Percentiles rank a stretch among this genome's conserved stretches.
phyloP scores from a whole-genome alignment of 164 flowering plant species.

The Vitis rupestris region DNA sequence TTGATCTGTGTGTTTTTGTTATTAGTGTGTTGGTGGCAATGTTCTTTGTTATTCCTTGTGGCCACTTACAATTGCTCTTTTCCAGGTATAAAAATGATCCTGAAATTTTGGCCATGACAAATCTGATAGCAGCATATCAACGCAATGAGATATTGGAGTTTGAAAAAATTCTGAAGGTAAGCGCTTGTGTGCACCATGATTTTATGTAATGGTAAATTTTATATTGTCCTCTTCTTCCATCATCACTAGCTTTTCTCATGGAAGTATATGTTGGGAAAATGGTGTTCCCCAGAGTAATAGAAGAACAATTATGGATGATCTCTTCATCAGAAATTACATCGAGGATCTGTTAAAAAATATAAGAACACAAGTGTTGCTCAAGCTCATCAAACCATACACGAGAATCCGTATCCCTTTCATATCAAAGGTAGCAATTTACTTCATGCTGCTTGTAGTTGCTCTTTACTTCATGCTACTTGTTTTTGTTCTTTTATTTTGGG shows the following conservation, averaged over 20 bases:
- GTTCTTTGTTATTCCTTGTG: background rate
- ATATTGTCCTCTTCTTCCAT: background rate
- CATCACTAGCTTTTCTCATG: background rate
- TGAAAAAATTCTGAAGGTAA: slow-evolving; percentile 91
- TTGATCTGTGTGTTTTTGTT: background rate
- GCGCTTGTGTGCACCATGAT: background rate
- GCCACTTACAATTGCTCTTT: slow-evolving; percentile 5
- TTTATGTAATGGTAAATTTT: background rate
- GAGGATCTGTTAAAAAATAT: slow-evolving; percentile 94
- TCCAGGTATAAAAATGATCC: slow-evolving; percentile 96
- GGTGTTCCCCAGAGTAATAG: slow-evolving; percentile 72
- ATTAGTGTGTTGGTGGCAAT: no score
- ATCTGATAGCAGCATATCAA: slow-evolving; percentile 96
- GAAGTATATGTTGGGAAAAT: background rate
- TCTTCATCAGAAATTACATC: slow-evolving; percentile 88
- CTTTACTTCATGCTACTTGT: background rate
- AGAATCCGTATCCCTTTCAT: slow-evolving; percentile 94
- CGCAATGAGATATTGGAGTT: slow-evolving; percentile 96
- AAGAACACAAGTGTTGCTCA: slow-evolving; percentile 95
- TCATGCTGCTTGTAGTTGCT: background rate
- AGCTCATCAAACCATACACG: slow-evolving; percentile 97
- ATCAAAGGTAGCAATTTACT: slow-evolving; percentile 59
- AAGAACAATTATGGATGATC: slow-evolving; percentile 98
- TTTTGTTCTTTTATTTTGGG: background rate
- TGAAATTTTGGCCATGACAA: slow-evolving; percentile 98